Evolutionary conservation across 1,284 basidiomycete species (phyloP).

Genomic region (Golubevia pallescens): DNA sequence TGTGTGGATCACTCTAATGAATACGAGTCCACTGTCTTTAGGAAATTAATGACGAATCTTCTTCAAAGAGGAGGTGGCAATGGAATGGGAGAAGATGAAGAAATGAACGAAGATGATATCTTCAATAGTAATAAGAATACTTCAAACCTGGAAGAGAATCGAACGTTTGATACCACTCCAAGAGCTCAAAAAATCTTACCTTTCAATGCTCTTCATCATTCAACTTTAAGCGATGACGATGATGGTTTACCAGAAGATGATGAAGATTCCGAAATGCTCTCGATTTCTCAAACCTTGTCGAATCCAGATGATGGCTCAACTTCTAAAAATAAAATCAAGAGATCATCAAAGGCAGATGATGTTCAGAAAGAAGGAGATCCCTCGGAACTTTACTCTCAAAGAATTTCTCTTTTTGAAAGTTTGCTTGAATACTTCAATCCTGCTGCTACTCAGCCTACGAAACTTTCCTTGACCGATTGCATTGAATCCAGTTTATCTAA

Average conservation of each 20-base stretch:
- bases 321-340: neutral
- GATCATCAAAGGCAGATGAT: neutral
- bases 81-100: conserved; percentile 5
- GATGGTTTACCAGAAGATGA: conserved; percentile 6
- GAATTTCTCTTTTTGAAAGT: conserved; percentile 26
- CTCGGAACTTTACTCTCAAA: conserved; percentile 23
- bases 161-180: neutral
- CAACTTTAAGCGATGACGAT: conserved; percentile 3
- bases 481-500: conserved; percentile 12
- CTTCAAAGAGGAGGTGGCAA: conserved; percentile 8
- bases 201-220: neutral
- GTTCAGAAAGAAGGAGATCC: neutral
- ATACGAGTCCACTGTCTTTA: conserved; percentile 31
- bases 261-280: conserved; percentile 19
- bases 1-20: conserved; percentile 49
- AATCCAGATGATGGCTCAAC: conserved; percentile 18
- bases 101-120: conserved; percentile 1
- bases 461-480: conserved; percentile 28
- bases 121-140: neutral
- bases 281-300: conserved; percentile 21
- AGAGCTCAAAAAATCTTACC: neutral
- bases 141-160: conserved; percentile 4
- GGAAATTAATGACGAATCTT: conserved; percentile 39
- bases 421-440: conserved; percentile 43
- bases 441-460: conserved; percentile 33